Base-by-base conservation (phyloP, 768 basidiomycete genomes). In the Mycena olivaceomarginata region DNA sequence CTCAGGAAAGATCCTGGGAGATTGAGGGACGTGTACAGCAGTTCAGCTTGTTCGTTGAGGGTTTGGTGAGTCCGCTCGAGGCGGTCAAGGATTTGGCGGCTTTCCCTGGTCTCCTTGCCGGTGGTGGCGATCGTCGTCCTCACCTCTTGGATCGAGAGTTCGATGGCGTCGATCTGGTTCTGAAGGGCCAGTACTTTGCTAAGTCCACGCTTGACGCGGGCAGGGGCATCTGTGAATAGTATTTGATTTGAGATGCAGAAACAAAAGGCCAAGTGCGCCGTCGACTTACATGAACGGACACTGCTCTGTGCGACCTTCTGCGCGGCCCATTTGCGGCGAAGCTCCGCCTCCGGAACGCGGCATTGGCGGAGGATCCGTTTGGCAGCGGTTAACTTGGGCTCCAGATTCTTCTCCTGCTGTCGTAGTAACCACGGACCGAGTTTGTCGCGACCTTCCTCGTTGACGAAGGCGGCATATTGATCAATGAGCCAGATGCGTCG, bases 11-110 rank as follows among this genome's bases (percentile, higher is more conserved):
- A 9, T 48, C 31, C 5, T 83, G 77, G 79, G 11, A 88, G 70
- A 60, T 89, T 87, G n/a, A 89, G 78, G 0, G 85, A 84, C 1
- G 80, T 45, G 77, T 87, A 89, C 0, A 89, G 76, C 0, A 66
- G 73, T 43, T 88, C 85, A 0, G 85, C 83, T 67, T 83, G 67
- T 2, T 77, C 67, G 13, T 79, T 77, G 9, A 86, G 74, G 1
- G 16, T 16, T 6, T 75, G 72, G 20, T 84, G 83, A 7, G 76
- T 80, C 3, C 43, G 51, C 20, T 81, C 74, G 5, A 88, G 80
- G 18, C 72, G 70, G 4, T 71, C 43, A 0, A 88, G 77, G 16
- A 78, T 72, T 68, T 2, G 60, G 18, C 25, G 71, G 22, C 22
- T 66, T 22, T 20, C 51, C 9, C 5, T 20, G 51, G 20, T 7